Base-by-base conservation (phyloP, 768 basidiomycete genomes). In the Leccinum subgranulosum region DNA sequence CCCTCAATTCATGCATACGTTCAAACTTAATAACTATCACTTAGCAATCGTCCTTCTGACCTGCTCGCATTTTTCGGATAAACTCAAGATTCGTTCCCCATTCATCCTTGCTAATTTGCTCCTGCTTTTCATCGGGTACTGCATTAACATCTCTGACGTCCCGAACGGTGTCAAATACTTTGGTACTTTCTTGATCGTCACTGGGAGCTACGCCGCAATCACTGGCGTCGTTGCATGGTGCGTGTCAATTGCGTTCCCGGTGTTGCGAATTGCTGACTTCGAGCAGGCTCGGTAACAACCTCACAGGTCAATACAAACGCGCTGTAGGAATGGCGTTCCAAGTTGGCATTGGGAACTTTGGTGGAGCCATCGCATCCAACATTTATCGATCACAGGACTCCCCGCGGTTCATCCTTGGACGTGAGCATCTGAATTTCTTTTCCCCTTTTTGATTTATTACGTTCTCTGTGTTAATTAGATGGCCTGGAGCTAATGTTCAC, bases 301-400 rank as follows among this genome's bases (percentile, higher is more conserved):
- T 87, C 11, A 72, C 80, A 0, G 87, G 87, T 0, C 84, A 86
- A 58, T 88, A 85, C 66, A 90, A 88, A 66, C 85, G 87, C 4
- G 87, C 71, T 15, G 75, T 85, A 11, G 86, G 83, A 3, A 83
- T 89, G 79, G 86, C 85, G 0, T 53, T 88, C 25, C 83, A 88
- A 39, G 54, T 61, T 48, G 64, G 64, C 49, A 45, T 71, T 75
- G 86, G 86, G 19, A 87, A 86, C 66, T 81, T 88, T 58, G 73
- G 80, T 27, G 87, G 86, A 1, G 84, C 83, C 0, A 83, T 88
- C 53, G 82, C 86, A 2, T 77, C 79, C 7, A 87, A 84, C 60
- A 81, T 89, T 7, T 90, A 83, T 66, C 77, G 85, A 14, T 60
- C 79, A 0, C 74, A 76, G 59, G 87, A 89, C 64, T 72, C 75